Evolutionary conservation across 257 asterid species (phyloP).

Genomic region (Misopates orontium): DNA sequence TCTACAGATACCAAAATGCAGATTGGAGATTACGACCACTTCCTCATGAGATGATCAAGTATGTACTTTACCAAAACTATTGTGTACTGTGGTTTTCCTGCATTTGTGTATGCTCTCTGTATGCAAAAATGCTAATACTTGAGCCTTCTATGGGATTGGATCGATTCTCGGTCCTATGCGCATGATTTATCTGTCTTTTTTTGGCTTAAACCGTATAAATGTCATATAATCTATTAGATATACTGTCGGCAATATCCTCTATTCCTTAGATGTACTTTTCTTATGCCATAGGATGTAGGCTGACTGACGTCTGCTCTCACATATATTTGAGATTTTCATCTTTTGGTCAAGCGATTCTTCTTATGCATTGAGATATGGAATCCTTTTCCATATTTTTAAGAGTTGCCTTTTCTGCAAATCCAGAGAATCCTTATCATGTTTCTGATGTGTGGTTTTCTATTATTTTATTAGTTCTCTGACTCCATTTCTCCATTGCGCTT

Average conservation of each 20-base stretch:
- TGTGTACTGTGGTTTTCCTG: conserved; percentile 21
- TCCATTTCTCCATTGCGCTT: no score
- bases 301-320: neutral
- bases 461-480: no score
- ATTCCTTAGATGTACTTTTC: neutral
- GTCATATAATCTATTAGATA: conserved; percentile 9
- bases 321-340: neutral
- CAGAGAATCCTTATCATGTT: neutral
- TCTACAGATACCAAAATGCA: conserved; percentile 94
- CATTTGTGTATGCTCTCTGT: neutral
- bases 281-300: conserved; percentile 2
- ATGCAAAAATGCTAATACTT: conserved; percentile 7
- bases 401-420: neutral
- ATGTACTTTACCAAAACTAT: conserved; percentile 24
- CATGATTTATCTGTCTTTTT: neutral
- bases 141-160: neutral
- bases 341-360: neutral
- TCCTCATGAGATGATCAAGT: conserved; percentile 87
- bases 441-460: neutral
- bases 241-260: neutral
- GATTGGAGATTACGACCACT: conserved; percentile 99
- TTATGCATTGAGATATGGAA: neutral
- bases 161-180: conserved; percentile 5
- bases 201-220: neutral
- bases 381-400: neutral